Conservation (phyloP, 2,329 filamentous ascomycete species). For the Aspergillus sp. region DNA sequence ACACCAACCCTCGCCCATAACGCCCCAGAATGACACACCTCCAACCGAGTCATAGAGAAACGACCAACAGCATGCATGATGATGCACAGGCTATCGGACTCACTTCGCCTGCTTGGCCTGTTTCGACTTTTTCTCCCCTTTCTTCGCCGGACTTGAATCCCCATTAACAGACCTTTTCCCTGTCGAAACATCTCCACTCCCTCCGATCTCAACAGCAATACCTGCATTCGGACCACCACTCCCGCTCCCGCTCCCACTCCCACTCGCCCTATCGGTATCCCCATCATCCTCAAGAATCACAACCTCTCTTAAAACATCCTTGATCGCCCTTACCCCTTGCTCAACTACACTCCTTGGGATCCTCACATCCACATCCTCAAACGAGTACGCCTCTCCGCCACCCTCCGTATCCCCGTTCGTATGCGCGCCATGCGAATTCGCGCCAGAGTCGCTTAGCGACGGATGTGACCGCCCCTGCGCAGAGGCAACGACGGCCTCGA, state of each 20-base stretch:
- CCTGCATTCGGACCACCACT: conserved; percentile 8
- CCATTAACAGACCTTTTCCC: conserved; percentile 26
- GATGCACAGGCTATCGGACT: not conserved
- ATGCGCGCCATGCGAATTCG: conserved; percentile 29
- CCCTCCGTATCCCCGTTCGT: conserved; percentile 12
- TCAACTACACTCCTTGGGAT: conserved; percentile 56
- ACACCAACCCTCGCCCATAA: conserved; percentile 14
- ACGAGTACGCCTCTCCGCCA: conserved; percentile 29
- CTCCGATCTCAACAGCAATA: conserved; percentile 2
- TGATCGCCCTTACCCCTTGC: conserved; percentile 56
- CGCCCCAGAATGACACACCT: not conserved
- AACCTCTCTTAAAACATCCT: conserved; percentile 57
- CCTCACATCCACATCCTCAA: conserved; percentile 50
- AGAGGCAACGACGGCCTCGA: conserved; percentile 57
- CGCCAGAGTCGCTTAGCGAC: conserved; percentile 28
- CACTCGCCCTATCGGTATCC: conserved; percentile 18
- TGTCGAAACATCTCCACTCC: not conserved
- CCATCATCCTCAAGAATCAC: conserved; percentile 51
- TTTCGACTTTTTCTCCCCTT: conserved; percentile 32
- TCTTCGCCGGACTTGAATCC: conserved; percentile 31
- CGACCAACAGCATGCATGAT: not conserved
- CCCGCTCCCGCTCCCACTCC: not conserved
- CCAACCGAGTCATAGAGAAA: not conserved
- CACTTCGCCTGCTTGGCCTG: conserved; percentile 28
- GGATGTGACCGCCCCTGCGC: conserved; percentile 42